These are phyloP conservation scores for Vigna trinervia DNA, from an alignment of 306 rosid genomes.

Conservation along the genomic window DNA sequence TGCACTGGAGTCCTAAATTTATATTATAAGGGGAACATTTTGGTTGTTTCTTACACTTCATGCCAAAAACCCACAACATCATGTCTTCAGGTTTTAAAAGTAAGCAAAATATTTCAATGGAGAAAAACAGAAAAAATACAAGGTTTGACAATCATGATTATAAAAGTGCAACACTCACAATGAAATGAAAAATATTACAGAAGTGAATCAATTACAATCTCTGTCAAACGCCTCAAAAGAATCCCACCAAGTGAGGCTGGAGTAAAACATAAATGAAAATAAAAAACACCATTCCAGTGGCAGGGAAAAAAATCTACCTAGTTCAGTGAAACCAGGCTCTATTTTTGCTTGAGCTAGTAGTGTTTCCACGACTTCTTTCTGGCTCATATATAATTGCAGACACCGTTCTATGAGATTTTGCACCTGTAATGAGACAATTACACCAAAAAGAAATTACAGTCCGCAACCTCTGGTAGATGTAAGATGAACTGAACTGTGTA, in stretches of 20 bases:
- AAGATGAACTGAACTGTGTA: conserved; percentile 13
- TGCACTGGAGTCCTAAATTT: background rate
- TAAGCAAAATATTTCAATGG: background rate
- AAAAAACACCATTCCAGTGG: background rate
- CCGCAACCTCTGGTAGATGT: conserved; percentile 2
- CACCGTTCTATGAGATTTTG: conserved; percentile 92
- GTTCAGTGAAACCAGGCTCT: conserved; percentile 93
- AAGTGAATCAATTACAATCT: background rate
- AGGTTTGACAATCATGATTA: conserved; percentile 24
- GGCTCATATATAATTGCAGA: conserved; percentile 89
- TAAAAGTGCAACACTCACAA: conserved; percentile 8
- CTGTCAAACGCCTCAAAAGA: conserved; percentile 4
- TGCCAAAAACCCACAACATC: background rate
- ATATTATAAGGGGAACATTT: background rate
- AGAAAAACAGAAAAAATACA: background rate
- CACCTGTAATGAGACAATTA: conserved; percentile 60
- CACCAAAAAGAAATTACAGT: conserved; percentile 12
- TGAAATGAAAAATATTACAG: conserved; percentile 7
- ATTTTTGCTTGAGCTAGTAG: conserved; percentile 79
- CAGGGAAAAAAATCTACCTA: conserved; percentile 57
- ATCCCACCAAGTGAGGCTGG: conserved; percentile 2
- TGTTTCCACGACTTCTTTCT: conserved; percentile 78
- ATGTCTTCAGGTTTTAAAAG: background rate
- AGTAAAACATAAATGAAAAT: background rate
- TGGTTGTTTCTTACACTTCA: background rate